Evolutionary conservation across 164 flowering plant species (phyloP).

Genomic region (Buxus sempervirens): DNA sequence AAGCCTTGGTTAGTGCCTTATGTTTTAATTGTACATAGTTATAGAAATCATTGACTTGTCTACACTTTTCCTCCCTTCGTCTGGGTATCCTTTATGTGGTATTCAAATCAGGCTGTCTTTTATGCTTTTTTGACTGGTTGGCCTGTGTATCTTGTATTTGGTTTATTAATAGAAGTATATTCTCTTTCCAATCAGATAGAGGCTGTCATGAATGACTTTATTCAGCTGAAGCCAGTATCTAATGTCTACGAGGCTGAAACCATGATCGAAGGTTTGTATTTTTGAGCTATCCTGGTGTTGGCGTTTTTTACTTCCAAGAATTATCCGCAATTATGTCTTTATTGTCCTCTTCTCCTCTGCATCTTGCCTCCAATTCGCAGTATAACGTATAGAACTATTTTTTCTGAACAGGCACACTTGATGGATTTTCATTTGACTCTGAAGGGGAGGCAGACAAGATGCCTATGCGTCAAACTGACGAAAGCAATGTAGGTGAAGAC

Average conservation of each 20-base stretch:
- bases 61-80: background rate
- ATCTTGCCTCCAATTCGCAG: constrained; percentile 2
- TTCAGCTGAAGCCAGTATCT: constrained; percentile 78
- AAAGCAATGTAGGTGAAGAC: constrained; percentile 51
- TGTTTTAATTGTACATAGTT: too few species aligned
- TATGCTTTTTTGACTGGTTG: background rate
- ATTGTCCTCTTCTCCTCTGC: background rate
- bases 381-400: background rate
- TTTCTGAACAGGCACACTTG: constrained; percentile 66
- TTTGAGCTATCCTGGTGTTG: background rate
- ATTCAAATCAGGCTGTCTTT: background rate
- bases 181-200: constrained; percentile 57
- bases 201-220: constrained; percentile 92
- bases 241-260: constrained; percentile 89
- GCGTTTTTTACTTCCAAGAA: background rate
- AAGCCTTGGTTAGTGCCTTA: too few species aligned
- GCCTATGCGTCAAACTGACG: constrained; percentile 36
- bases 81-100: background rate
- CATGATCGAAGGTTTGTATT: constrained; percentile 85
- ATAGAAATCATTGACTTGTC: background rate
- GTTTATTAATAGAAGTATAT: constrained; percentile 1
- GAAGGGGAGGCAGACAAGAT: constrained; percentile 79
- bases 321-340: background rate
- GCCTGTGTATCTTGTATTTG: background rate
- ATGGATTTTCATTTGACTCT: constrained; percentile 83